phyloP scores from a whole-genome alignment of 2,329 filamentous ascomycete species.

The Ilyonectria mors-panacis region DNA sequence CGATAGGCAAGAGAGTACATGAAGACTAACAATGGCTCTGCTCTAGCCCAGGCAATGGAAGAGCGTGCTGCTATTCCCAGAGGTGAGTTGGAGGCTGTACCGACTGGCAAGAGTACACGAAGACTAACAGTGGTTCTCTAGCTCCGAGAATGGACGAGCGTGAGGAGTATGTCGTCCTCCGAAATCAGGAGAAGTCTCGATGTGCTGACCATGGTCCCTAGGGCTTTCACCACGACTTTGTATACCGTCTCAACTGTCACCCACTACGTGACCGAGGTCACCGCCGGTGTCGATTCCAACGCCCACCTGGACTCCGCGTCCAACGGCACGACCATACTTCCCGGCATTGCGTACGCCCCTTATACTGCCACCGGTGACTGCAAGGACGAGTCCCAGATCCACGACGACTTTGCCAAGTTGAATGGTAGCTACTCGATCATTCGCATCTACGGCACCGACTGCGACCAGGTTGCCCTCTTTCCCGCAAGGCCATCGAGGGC shows the following conservation, averaged over 20 bases:
- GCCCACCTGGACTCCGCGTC: conserved; percentile 16
- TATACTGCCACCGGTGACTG: conserved; percentile 71
- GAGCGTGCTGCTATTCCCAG: conserved; percentile 39
- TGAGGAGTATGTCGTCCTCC: conserved; percentile 34
- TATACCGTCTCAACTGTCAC: conserved; percentile 38
- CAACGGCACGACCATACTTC: conserved; percentile 41
- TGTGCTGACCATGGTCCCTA: conserved; percentile 17
- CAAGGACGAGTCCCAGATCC: conserved; percentile 76
- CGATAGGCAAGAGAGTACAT: neutral
- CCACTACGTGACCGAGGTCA: conserved; percentile 30
- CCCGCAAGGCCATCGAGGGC: conserved; percentile 74
- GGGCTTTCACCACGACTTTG: conserved; percentile 36
- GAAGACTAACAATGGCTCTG: neutral
- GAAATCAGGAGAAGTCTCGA: neutral
- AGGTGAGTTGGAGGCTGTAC: conserved; percentile 35
- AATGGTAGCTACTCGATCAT: conserved; percentile 71
- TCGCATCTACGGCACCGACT: conserved; percentile 86
- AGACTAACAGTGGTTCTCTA: conserved; percentile 13
- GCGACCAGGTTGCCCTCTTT: conserved; percentile 77
- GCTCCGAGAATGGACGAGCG: conserved; percentile 16
- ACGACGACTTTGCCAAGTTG: conserved; percentile 73
- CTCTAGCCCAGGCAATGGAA: conserved; percentile 24
- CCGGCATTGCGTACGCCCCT: conserved; percentile 65
- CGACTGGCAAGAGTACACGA: neutral
- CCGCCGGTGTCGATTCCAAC: conserved; percentile 19